Evolutionary conservation across 257 asterid genomes (phyloP).

Genomic region (Misopates orontium): DNA sequence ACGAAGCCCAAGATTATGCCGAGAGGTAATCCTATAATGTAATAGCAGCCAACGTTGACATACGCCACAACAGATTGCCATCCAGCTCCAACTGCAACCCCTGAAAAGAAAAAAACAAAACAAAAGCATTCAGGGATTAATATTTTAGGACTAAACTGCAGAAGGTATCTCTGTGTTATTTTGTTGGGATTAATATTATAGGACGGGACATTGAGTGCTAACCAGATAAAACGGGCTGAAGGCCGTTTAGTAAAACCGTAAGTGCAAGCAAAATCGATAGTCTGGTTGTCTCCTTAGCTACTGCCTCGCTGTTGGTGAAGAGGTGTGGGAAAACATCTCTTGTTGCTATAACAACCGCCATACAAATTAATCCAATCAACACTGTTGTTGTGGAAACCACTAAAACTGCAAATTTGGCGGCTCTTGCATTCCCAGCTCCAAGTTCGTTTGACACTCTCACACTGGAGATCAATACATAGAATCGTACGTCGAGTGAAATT

Average conservation of each 20-base stretch:
- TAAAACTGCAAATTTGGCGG: slow-evolving; percentile 67
- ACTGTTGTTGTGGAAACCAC: slow-evolving; percentile 68
- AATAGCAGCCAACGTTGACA: slow-evolving; percentile 66
- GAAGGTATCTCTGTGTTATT: no score
- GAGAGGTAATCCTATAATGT: slow-evolving; percentile 72
- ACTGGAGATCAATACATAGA: slow-evolving; percentile 30
- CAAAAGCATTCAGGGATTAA: no score
- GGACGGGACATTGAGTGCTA: slow-evolving; percentile 5
- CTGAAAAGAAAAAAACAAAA: slow-evolving; percentile 24
- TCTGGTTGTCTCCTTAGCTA: slow-evolving; percentile 63
- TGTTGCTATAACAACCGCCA: slow-evolving; percentile 48
- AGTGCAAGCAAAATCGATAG: slow-evolving; percentile 56
- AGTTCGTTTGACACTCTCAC: slow-evolving; percentile 83
- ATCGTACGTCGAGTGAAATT: neutral
- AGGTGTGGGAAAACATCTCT: slow-evolving; percentile 53
- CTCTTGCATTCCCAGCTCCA: slow-evolving; percentile 72
- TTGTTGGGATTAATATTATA: no score
- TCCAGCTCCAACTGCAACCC: slow-evolving; percentile 95
- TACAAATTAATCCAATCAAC: slow-evolving; percentile 42
- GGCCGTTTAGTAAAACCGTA: slow-evolving; percentile 62
- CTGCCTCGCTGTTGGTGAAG: slow-evolving; percentile 66
- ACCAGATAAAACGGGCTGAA: slow-evolving; percentile 86
- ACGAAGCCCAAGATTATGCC: slow-evolving; percentile 67
- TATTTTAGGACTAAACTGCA: no score
- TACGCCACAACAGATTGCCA: slow-evolving; percentile 82